These are phyloP conservation scores for Infundibulicybe gibba DNA, from an alignment of 768 basidiomycete species.

Conservation along the genomic window DNA sequence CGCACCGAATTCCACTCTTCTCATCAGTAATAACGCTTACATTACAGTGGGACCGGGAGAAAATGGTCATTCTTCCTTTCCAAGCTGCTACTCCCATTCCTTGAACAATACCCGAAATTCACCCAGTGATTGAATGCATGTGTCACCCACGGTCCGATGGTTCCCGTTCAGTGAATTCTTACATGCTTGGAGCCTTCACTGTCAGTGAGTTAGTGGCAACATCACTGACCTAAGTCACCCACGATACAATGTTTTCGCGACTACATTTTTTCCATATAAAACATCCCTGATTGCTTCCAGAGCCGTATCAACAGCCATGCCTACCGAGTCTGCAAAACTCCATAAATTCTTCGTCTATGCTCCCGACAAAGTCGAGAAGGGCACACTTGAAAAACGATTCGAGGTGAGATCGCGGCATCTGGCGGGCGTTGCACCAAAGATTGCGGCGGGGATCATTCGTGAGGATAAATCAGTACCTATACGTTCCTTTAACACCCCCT, in stretches of 20 bases:
- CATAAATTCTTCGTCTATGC: conserved; percentile 51
- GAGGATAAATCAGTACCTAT: no score
- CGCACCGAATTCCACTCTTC: neutral
- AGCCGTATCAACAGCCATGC: conserved; percentile 3
- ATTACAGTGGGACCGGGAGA: neutral
- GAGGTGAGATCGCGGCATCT: conserved; percentile 44
- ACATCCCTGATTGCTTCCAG: conserved; percentile 4
- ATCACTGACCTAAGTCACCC: no score
- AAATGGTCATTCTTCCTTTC: neutral
- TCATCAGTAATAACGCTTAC: neutral
- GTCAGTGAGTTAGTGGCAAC: no score
- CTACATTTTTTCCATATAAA: neutral
- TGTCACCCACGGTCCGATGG: no score
- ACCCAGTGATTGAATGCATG: no score
- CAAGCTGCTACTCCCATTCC: neutral
- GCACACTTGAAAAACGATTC: conserved; percentile 38
- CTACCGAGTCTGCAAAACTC: neutral
- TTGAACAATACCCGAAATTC: neutral
- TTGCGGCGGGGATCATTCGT: conserved; percentile 15
- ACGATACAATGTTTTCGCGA: no score
- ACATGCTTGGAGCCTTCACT: no score
- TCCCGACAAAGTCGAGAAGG: conserved; percentile 47
- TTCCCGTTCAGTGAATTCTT: no score
- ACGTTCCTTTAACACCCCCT: no score
- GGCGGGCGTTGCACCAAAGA: conserved; percentile 27